Conservation (phyloP, 768 basidiomycete species). For the Rhodotorula graminis region DNA sequence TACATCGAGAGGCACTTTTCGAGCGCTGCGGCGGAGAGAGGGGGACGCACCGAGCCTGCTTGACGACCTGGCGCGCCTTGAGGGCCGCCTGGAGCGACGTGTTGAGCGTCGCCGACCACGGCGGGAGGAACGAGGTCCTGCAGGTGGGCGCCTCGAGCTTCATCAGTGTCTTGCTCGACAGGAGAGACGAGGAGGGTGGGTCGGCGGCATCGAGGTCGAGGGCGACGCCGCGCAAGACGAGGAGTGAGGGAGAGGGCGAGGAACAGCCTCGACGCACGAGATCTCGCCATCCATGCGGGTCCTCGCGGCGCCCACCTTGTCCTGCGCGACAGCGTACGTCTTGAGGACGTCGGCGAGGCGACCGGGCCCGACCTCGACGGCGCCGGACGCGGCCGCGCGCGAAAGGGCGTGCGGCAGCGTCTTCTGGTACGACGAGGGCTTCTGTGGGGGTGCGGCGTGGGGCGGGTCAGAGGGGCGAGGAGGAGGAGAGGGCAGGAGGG, state of each 20-base stretch:
- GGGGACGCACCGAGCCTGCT: slow-evolving; percentile 43
- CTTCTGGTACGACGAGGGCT: slow-evolving; percentile 71
- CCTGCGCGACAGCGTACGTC: slow-evolving; percentile 76
- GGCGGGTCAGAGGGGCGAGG: neutral
- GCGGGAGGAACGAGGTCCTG: slow-evolving; percentile 59
- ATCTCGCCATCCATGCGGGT: slow-evolving; percentile 28
- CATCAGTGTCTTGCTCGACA: neutral
- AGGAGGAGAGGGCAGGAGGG: too few relatives aligned
- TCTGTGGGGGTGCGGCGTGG: slow-evolving; percentile 48
- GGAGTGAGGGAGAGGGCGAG: neutral
- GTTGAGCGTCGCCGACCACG: slow-evolving; percentile 82
- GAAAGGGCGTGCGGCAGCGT: slow-evolving; percentile 91
- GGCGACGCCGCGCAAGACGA: too few relatives aligned
- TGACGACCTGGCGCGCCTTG: slow-evolving; percentile 62
- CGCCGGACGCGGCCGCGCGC: slow-evolving; percentile 67
- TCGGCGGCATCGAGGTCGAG: too few relatives aligned
- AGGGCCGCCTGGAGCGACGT: slow-evolving; percentile 81
- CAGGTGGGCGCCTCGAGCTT: neutral
- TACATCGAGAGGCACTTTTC: too few relatives aligned
- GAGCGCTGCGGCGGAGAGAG: neutral
- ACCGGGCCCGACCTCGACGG: slow-evolving; percentile 55
- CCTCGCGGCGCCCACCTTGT: slow-evolving; percentile 68
- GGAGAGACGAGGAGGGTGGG: too few relatives aligned
- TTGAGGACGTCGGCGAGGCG: slow-evolving; percentile 71
- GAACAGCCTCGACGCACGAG: neutral